phyloP scores from a whole-genome alignment of 164 flowering plant genomes.

The Warburgia ugandensis region DNA sequence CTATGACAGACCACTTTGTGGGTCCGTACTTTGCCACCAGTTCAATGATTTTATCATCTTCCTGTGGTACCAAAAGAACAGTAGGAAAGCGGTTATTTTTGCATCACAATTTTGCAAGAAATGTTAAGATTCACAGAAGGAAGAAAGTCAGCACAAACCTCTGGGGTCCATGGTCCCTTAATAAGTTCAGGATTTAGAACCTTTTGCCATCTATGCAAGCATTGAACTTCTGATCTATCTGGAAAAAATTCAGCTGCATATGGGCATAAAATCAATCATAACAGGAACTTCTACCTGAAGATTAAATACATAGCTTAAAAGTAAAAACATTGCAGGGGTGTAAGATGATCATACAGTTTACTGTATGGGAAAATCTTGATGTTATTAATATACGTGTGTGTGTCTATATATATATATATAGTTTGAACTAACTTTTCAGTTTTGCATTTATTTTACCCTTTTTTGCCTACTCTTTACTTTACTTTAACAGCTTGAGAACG shows the following conservation, averaged over 20 bases:
- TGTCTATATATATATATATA: too few relatives aligned
- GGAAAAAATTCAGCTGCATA: conserved; percentile 83
- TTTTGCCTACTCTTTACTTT: too few relatives aligned
- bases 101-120: conserved; percentile 3
- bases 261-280: conserved; percentile 1
- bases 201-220: conserved; percentile 97
- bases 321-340: not conserved
- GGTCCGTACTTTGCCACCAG: conserved; percentile 78
- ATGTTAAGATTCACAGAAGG: too few relatives aligned
- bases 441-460: too few relatives aligned
- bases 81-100: conserved; percentile 1
- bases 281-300: not conserved
- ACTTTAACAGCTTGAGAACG: too few relatives aligned
- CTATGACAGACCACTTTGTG: conserved; percentile 91
- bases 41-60: conserved; percentile 80
- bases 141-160: too few relatives aligned
- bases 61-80: conserved; percentile 38
- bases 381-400: too few relatives aligned
- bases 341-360: not conserved
- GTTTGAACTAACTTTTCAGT: too few relatives aligned
- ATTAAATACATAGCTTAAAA: not conserved
- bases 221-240: conserved; percentile 95
- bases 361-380: too few relatives aligned
- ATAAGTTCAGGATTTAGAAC: conserved; percentile 96
- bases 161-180: conserved; percentile 98